Percentiles rank a stretch among this genome's conserved stretches.
These are phyloP conservation scores for Alternaria solani DNA, from an alignment of 2,329 filamentous ascomycete genomes.

Conservation along the genomic window DNA sequence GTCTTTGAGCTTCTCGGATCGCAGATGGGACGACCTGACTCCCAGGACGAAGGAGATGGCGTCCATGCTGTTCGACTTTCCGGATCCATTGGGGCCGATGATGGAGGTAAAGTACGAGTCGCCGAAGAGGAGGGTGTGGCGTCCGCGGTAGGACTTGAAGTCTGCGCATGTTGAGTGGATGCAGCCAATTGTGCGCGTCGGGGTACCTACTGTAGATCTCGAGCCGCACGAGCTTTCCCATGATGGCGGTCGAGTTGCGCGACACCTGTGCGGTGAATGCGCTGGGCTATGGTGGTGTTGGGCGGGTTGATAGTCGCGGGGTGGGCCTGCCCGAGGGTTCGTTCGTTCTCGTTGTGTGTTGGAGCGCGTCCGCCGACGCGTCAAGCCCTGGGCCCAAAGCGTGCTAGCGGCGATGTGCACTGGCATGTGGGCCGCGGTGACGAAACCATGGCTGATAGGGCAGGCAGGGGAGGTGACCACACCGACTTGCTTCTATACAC, in stretches of 20 bases:
- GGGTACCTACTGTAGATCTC: slow-evolving; percentile 82
- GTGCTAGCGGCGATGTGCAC: slow-evolving; percentile 24
- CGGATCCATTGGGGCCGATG: slow-evolving; percentile 98
- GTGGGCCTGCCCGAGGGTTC: slow-evolving; percentile 5
- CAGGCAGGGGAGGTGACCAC: background rate
- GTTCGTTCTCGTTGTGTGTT: slow-evolving; percentile 7
- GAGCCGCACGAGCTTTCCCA: slow-evolving; percentile 95
- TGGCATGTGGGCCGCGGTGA: slow-evolving; percentile 28
- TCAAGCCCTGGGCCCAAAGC: slow-evolving; percentile 8
- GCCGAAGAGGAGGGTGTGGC: slow-evolving; percentile 91
- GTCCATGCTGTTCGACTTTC: slow-evolving; percentile 99
- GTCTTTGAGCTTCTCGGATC: slow-evolving; percentile 91
- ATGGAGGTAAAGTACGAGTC: slow-evolving; percentile 99
- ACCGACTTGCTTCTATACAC: background rate
- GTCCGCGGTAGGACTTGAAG: slow-evolving; percentile 99
- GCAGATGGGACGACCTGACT: slow-evolving; percentile 97
- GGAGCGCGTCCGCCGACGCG: slow-evolving; percentile 23
- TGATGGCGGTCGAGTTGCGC: slow-evolving; percentile 52
- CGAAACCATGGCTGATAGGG: slow-evolving; percentile 25
- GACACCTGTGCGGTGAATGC: slow-evolving; percentile 21
- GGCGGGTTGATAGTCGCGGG: slow-evolving; percentile 12
- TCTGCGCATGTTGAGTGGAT: slow-evolving; percentile 61
- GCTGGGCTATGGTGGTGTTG: slow-evolving; percentile 12
- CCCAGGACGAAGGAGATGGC: slow-evolving; percentile 98
- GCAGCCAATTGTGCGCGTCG: slow-evolving; percentile 16